A percentile compares a stretch with the other conserved stretches of the same genome.
Evolutionary conservation across 202 grass and related monocot genomes (phyloP).

Genomic region (Setaria italica): DNA sequence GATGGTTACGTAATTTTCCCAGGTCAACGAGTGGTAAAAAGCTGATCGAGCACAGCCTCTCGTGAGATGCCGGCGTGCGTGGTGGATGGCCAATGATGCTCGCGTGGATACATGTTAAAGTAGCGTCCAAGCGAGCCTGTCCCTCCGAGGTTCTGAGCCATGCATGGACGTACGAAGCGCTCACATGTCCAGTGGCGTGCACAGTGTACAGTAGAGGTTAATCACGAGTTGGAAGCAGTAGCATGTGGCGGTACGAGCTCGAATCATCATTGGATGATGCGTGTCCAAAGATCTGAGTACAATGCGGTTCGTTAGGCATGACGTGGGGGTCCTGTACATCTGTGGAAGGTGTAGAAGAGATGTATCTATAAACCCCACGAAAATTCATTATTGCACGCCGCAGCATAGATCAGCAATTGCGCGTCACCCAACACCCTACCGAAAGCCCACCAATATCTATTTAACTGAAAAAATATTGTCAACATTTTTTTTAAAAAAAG

Average conservation of each 20-base stretch:
- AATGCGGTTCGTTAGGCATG: not conserved
- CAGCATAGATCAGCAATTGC: no score
- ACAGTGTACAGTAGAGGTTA: not conserved
- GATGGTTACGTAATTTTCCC: not conserved
- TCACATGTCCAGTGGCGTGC: not conserved
- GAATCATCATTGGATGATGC: slow-evolving; percentile 19
- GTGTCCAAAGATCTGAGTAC: slow-evolving; percentile 15
- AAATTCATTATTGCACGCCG: no score
- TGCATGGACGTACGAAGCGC: slow-evolving; percentile 33
- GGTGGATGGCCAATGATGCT: slow-evolving; percentile 3
- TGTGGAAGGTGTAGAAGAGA: no score
- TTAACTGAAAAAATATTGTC: no score
- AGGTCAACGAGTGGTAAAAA: not conserved
- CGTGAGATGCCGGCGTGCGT: not conserved
- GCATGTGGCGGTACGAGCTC: not conserved
- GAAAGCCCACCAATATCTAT: no score
- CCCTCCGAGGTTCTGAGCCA: not conserved
- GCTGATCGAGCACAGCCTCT: not conserved
- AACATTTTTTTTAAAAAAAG: no score
- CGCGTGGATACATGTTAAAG: slow-evolving; percentile 20
- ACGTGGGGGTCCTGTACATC: not conserved
- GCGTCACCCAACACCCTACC: no score
- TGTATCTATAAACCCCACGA: no score
- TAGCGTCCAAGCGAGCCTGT: slow-evolving; percentile 45
- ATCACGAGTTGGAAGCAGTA: not conserved